Conservation (phyloP, 345 rosid genomes). For the Camelina neglecta region DNA sequence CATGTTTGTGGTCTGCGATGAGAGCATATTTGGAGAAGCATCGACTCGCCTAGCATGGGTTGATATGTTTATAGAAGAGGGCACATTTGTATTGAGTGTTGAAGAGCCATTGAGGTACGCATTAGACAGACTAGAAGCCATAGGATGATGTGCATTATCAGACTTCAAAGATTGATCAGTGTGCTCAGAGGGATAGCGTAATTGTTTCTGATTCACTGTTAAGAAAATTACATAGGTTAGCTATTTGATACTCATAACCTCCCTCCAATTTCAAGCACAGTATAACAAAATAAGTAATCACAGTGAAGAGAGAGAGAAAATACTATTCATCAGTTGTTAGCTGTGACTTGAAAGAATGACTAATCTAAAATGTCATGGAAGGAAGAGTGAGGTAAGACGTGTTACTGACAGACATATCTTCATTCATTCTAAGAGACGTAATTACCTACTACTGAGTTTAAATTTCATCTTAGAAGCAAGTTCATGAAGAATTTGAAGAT, state of each 20-base stretch:
- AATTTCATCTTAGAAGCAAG: conserved; percentile 4
- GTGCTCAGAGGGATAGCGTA: conserved; percentile 66
- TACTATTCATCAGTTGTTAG: neutral
- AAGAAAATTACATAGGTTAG: conserved; percentile 34
- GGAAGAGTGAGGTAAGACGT: neutral
- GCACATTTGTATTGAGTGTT: conserved; percentile 60
- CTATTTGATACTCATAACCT: neutral
- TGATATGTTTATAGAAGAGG: conserved; percentile 69
- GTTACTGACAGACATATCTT: neutral
- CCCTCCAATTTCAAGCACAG: neutral
- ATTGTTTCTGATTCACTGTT: conserved; percentile 70
- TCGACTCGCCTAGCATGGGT: conserved; percentile 70
- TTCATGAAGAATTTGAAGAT: conserved; percentile 13
- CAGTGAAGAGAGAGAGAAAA: neutral
- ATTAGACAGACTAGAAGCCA: conserved; percentile 58
- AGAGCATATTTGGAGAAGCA: conserved; percentile 60
- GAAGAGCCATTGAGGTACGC: conserved; percentile 75
- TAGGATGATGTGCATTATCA: conserved; percentile 63
- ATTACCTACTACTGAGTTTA: conserved; percentile 4
- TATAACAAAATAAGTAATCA: neutral
- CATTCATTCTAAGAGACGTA: neutral
- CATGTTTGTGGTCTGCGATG: conserved; percentile 70
- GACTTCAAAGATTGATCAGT: conserved; percentile 57
- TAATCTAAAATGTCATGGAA: neutral
- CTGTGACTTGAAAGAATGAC: conserved; percentile 1